These are phyloP conservation scores for Achaetomiella virescens DNA, from an alignment of 495 filamentous ascomycete genomes.

Conservation along the genomic window DNA sequence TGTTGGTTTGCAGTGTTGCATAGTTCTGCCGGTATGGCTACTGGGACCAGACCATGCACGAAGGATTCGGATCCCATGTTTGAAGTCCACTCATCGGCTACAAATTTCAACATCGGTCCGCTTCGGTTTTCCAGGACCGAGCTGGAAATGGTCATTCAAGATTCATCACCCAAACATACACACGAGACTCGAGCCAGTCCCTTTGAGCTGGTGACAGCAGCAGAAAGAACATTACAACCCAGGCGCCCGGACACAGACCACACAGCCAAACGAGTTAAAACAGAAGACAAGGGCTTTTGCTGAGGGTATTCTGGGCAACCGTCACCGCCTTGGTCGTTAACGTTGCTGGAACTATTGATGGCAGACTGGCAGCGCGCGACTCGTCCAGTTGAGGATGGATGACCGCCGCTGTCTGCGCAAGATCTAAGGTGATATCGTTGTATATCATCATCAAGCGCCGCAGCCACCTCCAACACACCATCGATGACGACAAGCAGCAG, in stretches of 20 bases:
- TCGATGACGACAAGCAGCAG: neutral
- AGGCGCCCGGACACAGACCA: neutral
- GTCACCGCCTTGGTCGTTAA: conserved; percentile 23
- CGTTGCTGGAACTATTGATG: conserved; percentile 29
- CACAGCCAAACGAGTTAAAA: neutral
- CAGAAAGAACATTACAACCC: neutral
- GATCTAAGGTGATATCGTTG: too few relatives aligned
- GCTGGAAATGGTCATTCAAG: too few relatives aligned
- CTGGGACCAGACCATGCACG: too few relatives aligned
- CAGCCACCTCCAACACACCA: conserved; percentile 2
- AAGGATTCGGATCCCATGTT: too few relatives aligned
- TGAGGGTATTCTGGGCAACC: conserved; percentile 28
- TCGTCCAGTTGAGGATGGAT: conserved; percentile 2
- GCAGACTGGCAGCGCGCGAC: conserved; percentile 9
- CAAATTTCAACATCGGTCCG: too few relatives aligned
- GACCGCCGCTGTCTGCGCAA: too few relatives aligned
- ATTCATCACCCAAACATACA: too few relatives aligned
- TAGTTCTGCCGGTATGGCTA: too few relatives aligned
- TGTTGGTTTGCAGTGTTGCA: too few relatives aligned
- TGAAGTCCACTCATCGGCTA: too few relatives aligned
- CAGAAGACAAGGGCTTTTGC: conserved; percentile 25
- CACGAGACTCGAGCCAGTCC: neutral
- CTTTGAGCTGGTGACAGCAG: neutral
- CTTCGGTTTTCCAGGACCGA: too few relatives aligned
- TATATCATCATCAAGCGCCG: neutral